Evolutionary conservation across 805 yeast species (phyloP), one percentile per base, ranked within the genome.

Genomic region (Saturnispora quitensis): DNA sequence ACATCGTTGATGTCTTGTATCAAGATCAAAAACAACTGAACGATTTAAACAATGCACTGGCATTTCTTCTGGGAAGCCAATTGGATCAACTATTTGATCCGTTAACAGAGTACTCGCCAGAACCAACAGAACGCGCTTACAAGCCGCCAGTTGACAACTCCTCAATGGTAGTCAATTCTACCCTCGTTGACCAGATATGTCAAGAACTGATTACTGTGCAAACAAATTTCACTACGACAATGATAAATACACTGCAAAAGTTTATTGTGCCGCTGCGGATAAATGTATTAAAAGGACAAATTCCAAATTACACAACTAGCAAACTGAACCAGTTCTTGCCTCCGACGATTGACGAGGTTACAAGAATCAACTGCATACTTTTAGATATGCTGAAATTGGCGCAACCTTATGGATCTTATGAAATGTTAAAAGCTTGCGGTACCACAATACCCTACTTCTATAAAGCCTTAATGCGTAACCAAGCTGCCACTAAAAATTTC

Each of bases 341-440:
- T 2, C 97, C 97, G 0, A 91, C 98, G 0, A 85, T 91, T 18
- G 97, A 91, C 67, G 98, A 91, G 68, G 82, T 91, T 17, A 86
- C 95, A 10, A 75, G 97, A 61, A 83, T 91, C 40, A 90, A 90
- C 62, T 87, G 96, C 62, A 81, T 91, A 4, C 80, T 88, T 53
- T 76, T 86, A 55, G 95, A 86, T 58, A 80, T 93, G 22, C 68
- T 91, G 51, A 78, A 79, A 53, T 66, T 76, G 15, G 91, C 97
- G 0, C 61, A 71, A 2, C 79, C 82, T 0, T 79, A 66, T 62
- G 97, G 97, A 2, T 77, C 84, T 48, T 74, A 76, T 48, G 97
- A 91, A 65, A 73, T 88, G 3, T 66, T 91, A 53, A 82, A 79
- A 55, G 96, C 91, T 0, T 78, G 95, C 62, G 93, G 89, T 3